These are phyloP conservation scores for Arachnomyces sp. DNA, from an alignment of 2,329 filamentous ascomycete genomes.

Conservation along the genomic window DNA sequence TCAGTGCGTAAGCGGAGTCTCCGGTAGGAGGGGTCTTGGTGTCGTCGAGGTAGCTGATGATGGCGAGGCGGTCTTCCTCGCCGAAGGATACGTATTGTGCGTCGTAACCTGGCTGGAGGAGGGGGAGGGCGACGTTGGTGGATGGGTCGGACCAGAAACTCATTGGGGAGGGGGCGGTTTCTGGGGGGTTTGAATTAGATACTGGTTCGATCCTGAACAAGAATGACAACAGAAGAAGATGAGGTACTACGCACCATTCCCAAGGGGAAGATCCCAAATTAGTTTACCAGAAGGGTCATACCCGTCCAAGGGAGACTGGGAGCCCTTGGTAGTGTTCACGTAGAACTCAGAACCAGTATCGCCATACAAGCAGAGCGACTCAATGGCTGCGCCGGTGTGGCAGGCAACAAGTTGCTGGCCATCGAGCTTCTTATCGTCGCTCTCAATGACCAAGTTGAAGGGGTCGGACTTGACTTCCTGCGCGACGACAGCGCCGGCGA, in stretches of 20 bases:
- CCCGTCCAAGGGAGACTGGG: slow-evolving; percentile 13
- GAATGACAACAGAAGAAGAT: too few species aligned
- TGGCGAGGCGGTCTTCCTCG: slow-evolving; percentile 27
- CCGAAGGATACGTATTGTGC: slow-evolving; percentile 34
- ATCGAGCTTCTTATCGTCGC: slow-evolving; percentile 31
- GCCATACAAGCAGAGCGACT: slow-evolving; percentile 35
- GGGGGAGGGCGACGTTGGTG: slow-evolving; percentile 35
- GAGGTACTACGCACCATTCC: too few species aligned
- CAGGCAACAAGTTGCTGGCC: slow-evolving; percentile 34
- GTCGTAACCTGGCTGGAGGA: slow-evolving; percentile 28
- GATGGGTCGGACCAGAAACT: slow-evolving; percentile 28
- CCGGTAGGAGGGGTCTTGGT: slow-evolving; percentile 24
- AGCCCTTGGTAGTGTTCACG: slow-evolving; percentile 27
- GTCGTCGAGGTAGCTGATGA: slow-evolving; percentile 35
- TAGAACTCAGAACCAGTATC: slow-evolving; percentile 11
- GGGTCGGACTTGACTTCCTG: slow-evolving; percentile 31
- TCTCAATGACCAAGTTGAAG: slow-evolving; percentile 35
- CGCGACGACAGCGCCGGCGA: slow-evolving; percentile 7
- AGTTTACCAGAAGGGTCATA: slow-evolving; percentile 4
- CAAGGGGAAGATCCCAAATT: slow-evolving; percentile 1
- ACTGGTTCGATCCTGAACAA: too few species aligned
- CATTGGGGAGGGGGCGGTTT: slow-evolving; percentile 26
- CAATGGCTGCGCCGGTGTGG: slow-evolving; percentile 42
- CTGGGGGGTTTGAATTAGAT: slow-evolving; percentile 12
- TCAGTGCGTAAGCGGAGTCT: slow-evolving; percentile 19